Percentiles rank a stretch among this genome's conserved stretches.
These are phyloP conservation scores for Talaromyces sp. DNA, from an alignment of 2,329 filamentous ascomycete genomes.

Conservation along the genomic window DNA sequence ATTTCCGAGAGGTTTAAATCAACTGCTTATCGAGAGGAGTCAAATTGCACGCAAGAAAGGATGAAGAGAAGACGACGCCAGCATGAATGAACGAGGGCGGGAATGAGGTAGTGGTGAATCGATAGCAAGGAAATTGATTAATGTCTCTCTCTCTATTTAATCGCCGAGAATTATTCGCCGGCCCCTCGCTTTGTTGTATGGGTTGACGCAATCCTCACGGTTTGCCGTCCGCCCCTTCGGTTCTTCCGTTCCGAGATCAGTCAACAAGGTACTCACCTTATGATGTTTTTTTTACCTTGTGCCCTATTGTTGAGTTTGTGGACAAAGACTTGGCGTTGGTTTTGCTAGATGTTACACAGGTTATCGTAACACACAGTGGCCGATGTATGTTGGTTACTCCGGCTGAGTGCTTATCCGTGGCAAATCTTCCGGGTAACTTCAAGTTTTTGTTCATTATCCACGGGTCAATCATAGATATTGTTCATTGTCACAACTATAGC, in stretches of 20 bases:
- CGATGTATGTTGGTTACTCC: neutral
- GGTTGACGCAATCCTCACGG: neutral
- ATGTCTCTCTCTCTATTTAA: neutral
- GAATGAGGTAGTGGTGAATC: neutral
- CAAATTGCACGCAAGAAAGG: neutral
- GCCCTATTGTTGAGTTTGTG: too few species aligned
- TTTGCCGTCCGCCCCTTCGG: neutral
- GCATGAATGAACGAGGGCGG: neutral
- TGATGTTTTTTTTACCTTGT: too few species aligned
- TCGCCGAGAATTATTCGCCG: neutral
- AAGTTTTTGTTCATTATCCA: neutral
- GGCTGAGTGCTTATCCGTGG: neutral
- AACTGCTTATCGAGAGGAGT: neutral
- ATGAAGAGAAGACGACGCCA: neutral
- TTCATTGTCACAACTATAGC: neutral
- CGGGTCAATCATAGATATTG: neutral
- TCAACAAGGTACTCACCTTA: neutral
- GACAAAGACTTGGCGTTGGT: too few species aligned
- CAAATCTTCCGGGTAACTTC: neutral
- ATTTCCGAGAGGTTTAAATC: neutral
- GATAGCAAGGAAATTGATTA: neutral
- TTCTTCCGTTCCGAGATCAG: conserved; percentile 1
- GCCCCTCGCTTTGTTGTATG: neutral
- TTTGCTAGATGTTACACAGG: neutral
- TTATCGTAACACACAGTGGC: neutral